A percentile compares a stretch with the other conserved stretches of the same genome.
Conservation (phyloP, 345 rosid genomes). For the Hypericum androsaemum region DNA sequence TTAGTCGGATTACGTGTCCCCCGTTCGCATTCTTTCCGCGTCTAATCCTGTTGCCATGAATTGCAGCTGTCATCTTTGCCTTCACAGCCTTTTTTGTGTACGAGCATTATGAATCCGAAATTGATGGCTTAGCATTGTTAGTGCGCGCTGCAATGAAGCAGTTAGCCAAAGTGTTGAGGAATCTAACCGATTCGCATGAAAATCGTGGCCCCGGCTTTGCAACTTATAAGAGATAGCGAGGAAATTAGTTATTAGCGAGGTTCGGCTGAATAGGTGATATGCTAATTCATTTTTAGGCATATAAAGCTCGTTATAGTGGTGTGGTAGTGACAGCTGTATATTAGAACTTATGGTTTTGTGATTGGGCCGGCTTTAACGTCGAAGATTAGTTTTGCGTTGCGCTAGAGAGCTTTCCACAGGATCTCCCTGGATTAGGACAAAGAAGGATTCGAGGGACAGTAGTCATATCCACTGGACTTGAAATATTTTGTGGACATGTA, state of each 20-base stretch:
- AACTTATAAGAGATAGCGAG: slow-evolving; percentile 1
- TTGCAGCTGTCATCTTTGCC: slow-evolving; percentile 54
- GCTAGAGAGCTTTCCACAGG: too few species aligned
- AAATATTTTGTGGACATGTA: too few species aligned
- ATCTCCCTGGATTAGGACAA: too few species aligned
- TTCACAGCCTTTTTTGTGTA: slow-evolving; percentile 73
- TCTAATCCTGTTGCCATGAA: slow-evolving; percentile 16
- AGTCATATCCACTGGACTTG: too few species aligned
- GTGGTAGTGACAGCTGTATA: too few species aligned
- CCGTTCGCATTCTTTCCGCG: neutral
- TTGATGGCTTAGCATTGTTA: slow-evolving; percentile 35
- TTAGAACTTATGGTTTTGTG: too few species aligned
- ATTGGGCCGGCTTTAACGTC: too few species aligned
- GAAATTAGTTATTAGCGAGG: neutral
- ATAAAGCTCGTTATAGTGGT: too few species aligned
- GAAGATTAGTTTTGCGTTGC: too few species aligned
- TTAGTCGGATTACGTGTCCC: neutral
- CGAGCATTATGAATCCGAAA: slow-evolving; percentile 70
- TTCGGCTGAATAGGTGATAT: neutral
- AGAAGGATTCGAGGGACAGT: too few species aligned
- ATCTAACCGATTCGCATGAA: slow-evolving; percentile 24
- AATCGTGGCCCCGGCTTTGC: neutral
- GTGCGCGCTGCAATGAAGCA: slow-evolving; percentile 16
- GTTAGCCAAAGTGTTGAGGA: slow-evolving; percentile 21
- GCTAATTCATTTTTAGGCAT: slow-evolving; percentile 10